These are phyloP conservation scores for Alternaria novae-zelandiae DNA, from an alignment of 2,329 filamentous ascomycete species.

Conservation along the genomic window DNA sequence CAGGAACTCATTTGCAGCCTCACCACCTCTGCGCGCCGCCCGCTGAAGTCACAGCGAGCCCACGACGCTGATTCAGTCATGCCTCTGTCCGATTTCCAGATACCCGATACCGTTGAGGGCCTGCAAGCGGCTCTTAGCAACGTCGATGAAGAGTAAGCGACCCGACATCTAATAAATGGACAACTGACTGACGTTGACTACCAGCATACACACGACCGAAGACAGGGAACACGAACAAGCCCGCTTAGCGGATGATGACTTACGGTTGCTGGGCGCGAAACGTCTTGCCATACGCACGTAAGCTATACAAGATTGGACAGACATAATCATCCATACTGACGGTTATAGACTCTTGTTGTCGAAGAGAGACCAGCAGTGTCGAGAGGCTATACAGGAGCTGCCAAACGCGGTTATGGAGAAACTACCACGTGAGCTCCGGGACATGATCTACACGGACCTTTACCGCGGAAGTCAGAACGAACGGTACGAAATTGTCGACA, in stretches of 20 bases:
- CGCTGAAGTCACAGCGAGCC: accelerated
- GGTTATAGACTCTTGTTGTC: background rate
- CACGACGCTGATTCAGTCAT: background rate
- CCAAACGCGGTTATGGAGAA: background rate
- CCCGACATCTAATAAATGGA: too few species aligned
- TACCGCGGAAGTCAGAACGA: background rate
- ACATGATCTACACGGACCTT: background rate
- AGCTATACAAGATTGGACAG: background rate
- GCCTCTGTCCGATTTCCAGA: background rate
- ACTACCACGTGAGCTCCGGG: background rate
- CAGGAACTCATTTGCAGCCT: background rate
- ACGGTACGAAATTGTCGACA: background rate
- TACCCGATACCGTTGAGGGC: background rate
- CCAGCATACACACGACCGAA: too few species aligned
- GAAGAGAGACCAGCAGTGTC: background rate
- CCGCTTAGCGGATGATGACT: too few species aligned
- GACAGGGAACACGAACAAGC: too few species aligned
- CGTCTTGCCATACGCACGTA: background rate
- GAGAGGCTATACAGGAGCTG: background rate
- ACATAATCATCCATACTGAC: background rate
- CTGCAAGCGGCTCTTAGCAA: background rate
- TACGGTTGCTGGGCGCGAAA: too few species aligned
- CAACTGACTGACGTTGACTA: too few species aligned
- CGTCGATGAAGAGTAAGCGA: background rate
- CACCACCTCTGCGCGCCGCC: background rate